Conservation (phyloP, 2,329 filamentous ascomycete genomes). For the Periconia macrospinosa region DNA sequence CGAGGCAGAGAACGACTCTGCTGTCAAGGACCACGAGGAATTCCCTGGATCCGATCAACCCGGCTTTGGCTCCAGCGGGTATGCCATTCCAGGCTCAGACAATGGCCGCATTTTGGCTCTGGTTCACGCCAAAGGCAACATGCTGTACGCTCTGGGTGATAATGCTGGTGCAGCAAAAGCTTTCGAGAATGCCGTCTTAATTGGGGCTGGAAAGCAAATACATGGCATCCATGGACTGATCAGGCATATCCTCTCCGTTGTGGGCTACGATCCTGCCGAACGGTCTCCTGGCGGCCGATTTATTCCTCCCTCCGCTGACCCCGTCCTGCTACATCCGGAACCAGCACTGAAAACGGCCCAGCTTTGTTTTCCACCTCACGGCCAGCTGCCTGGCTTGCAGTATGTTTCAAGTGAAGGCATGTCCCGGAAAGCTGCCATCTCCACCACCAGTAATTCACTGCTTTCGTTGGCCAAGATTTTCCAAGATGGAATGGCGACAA, state of each 20-base stretch:
- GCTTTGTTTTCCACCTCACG: conserved; percentile 75
- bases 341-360: conserved; percentile 80
- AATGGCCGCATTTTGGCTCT: conserved; percentile 93
- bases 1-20: conserved; percentile 47
- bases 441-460: conserved; percentile 93
- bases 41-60: conserved; percentile 48
- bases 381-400: conserved; percentile 77
- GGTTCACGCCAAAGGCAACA: conserved; percentile 97
- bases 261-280: conserved; percentile 50
- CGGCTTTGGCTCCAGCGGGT: conserved; percentile 78
- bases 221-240: conserved; percentile 78
- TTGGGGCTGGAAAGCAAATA: conserved; percentile 74
- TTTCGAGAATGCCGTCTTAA: conserved; percentile 92
- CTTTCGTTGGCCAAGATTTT: conserved; percentile 96
- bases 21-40: conserved; percentile 43
- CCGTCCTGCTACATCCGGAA: conserved; percentile 80
- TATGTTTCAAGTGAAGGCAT: conserved; percentile 68
- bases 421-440: conserved; percentile 77
- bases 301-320: conserved; percentile 51
- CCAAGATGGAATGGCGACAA: conserved; percentile 89
- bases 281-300: conserved; percentile 35
- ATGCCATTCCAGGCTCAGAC: conserved; percentile 79
- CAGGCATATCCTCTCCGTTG: conserved; percentile 70
- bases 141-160: conserved; percentile 88
- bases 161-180: conserved; percentile 78